Evolutionary conservation across 495 filamentous ascomycete species (phyloP).

Genomic region (Penicillium robsamsonii): DNA sequence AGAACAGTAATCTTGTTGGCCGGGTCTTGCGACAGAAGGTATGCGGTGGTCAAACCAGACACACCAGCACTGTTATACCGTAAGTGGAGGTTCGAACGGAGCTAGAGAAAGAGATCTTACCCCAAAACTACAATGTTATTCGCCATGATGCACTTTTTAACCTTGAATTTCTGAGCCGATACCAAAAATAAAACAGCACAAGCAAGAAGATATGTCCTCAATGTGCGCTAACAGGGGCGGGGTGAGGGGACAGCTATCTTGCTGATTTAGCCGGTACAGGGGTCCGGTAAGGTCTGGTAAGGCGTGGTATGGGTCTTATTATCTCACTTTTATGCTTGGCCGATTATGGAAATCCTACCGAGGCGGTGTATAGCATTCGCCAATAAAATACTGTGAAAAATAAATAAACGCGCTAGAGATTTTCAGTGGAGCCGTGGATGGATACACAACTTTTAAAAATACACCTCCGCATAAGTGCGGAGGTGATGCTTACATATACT

Average conservation of each 20-base stretch:
- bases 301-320: constrained; percentile 1
- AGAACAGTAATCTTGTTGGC: constrained; percentile 74
- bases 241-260: constrained; percentile 6
- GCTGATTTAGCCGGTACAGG: constrained; percentile 3
- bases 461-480: constrained; percentile 22
- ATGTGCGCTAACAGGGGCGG: neutral
- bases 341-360: neutral
- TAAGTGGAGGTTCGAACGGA: constrained; percentile 10
- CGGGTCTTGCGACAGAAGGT: constrained; percentile 69
- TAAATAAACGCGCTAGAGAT: constrained; percentile 17
- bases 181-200: neutral
- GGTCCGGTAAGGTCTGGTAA: constrained; percentile 1
- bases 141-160: constrained; percentile 29
- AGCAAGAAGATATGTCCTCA: neutral
- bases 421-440: constrained; percentile 21
- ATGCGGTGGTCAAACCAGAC: constrained; percentile 85
- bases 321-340: neutral
- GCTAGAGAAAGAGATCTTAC: constrained; percentile 38
- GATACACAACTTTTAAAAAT: constrained; percentile 13
- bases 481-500: neutral
- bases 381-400: constrained; percentile 9
- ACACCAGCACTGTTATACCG: constrained; percentile 72
- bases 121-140: constrained; percentile 65
- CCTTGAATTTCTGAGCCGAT: too few relatives aligned
- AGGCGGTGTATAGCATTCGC: constrained; percentile 17